Evolutionary conservation across 169 alveolate genomes (phyloP).

Genomic region (Babesia ovis): DNA sequence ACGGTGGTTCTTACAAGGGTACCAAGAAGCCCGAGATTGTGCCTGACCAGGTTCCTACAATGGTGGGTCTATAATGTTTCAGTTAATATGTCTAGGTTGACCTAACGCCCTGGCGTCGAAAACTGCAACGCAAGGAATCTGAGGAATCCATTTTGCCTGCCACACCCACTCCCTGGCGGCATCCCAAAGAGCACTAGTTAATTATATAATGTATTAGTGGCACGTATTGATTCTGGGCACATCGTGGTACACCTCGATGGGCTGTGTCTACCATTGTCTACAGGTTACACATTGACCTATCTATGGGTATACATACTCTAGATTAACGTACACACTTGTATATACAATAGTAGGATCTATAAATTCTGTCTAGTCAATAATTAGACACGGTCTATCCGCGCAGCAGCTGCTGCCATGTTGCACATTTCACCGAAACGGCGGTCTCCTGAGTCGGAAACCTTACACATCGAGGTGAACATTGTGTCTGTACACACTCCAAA

Average conservation of each 20-base stretch:
- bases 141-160: slow-evolving; percentile 45
- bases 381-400: too few species aligned
- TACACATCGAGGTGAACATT: slow-evolving; percentile 14
- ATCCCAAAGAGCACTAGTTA: slow-evolving; percentile 56
- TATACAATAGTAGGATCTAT: too few species aligned
- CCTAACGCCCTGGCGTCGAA: slow-evolving; percentile 82
- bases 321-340: too few species aligned
- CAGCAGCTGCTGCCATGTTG: too few species aligned
- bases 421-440: too few species aligned
- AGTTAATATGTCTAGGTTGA: slow-evolving; percentile 58
- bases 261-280: too few species aligned
- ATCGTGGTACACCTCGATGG: background rate
- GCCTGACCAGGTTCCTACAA: slow-evolving; percentile 38
- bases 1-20: slow-evolving; percentile 51
- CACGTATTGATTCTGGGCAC: background rate
- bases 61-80: background rate
- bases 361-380: too few species aligned
- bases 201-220: too few species aligned
- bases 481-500: too few species aligned
- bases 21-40: slow-evolving; percentile 54
- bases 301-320: too few species aligned
- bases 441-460: background rate
- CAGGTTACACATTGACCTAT: too few species aligned
- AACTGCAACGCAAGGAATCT: slow-evolving; percentile 28
- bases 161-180: slow-evolving; percentile 64